Evolutionary conservation across 805 yeast genomes (phyloP).

Genomic region (Yarrowia sp.): DNA sequence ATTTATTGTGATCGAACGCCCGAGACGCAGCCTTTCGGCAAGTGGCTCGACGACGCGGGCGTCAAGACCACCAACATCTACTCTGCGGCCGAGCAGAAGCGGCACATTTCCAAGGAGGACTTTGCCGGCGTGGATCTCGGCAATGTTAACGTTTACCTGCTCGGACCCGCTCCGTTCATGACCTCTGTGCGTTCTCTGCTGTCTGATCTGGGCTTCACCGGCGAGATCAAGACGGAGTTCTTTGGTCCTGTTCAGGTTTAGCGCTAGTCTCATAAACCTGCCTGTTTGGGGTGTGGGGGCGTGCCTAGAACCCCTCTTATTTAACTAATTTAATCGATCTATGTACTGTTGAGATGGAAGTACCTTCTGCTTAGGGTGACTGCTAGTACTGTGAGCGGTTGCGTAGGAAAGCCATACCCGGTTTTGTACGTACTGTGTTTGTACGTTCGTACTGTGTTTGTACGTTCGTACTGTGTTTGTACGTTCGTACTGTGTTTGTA

Average conservation of each 20-base stretch:
- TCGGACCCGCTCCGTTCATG: constrained; percentile 25
- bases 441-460: no score
- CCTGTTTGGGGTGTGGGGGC: neutral
- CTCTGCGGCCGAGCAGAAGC: constrained; percentile 10
- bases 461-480: no score
- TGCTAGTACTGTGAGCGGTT: no score
- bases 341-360: no score
- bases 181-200: neutral
- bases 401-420: no score
- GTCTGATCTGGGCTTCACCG: neutral
- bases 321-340: no score
- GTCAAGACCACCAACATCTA: constrained; percentile 25
- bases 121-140: constrained; percentile 6
- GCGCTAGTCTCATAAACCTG: no score
- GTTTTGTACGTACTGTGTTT: no score
- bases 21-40: constrained; percentile 22
- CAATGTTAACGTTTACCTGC: constrained; percentile 18
- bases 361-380: no score
- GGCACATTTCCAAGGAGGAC: constrained; percentile 22
- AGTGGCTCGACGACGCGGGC: constrained; percentile 6
- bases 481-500: no score
- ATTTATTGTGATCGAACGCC: constrained; percentile 28
- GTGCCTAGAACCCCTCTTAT: no score
- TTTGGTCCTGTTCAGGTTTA: constrained; percentile 21
- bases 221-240: constrained; percentile 24